These are phyloP conservation scores for Metarhizium sp. DNA, from an alignment of 2,329 filamentous ascomycete species.

Conservation along the genomic window DNA sequence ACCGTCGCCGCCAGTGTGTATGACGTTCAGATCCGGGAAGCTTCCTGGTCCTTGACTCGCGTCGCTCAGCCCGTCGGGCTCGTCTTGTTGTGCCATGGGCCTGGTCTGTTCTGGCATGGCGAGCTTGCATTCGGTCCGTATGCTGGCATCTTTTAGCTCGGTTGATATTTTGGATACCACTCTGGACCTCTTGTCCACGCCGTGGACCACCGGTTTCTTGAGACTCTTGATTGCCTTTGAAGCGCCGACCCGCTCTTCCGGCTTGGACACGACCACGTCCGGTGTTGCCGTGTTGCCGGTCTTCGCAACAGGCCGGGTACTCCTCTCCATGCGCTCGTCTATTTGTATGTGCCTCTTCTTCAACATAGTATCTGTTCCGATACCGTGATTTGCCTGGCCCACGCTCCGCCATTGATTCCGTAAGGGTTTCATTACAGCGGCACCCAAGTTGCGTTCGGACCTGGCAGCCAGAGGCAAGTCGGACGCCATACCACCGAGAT, in stretches of 20 bases:
- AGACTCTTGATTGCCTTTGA: neutral
- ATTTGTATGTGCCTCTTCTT: constrained; percentile 7
- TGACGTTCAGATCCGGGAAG: constrained; percentile 17
- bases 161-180: neutral
- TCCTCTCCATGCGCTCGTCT: constrained; percentile 6
- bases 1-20: constrained; percentile 18
- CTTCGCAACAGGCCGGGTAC: neutral
- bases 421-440: constrained; percentile 11
- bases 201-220: neutral
- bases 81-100: neutral
- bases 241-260: no score
- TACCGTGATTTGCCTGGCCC: constrained; percentile 9
- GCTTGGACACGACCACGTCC: neutral
- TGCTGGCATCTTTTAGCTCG: neutral
- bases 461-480: constrained; percentile 12
- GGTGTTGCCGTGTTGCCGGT: constrained; percentile 1
- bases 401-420: constrained; percentile 19
- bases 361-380: constrained; percentile 22
- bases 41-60: constrained; percentile 15
- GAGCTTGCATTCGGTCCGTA: no score
- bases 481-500: constrained; percentile 11
- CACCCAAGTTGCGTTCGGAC: constrained; percentile 10
- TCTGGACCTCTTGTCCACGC: neutral
- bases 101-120: neutral
- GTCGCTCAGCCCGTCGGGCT: constrained; percentile 5